Conservation (phyloP, 305 asterid species). For the Fraxinus latifolia region DNA sequence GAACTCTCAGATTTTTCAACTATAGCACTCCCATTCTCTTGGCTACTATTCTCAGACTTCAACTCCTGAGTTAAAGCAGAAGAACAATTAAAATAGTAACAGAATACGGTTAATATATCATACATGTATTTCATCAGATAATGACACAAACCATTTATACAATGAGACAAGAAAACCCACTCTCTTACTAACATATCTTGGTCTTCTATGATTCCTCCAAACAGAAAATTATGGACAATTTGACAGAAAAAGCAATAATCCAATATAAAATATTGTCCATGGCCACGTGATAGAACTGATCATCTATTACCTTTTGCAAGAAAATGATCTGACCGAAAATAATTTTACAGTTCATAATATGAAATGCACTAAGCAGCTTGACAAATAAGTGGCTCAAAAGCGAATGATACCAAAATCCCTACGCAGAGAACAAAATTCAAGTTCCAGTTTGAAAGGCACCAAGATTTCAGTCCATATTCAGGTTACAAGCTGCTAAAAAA, state of each 20-base stretch:
- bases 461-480: background rate
- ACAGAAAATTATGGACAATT: background rate
- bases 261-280: background rate
- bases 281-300: background rate
- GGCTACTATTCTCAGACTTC: constrained; percentile 37
- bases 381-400: background rate
- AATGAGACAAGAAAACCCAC: background rate
- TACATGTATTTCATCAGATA: background rate
- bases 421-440: background rate
- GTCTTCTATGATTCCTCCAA: background rate
- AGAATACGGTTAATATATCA: background rate
- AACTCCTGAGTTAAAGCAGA: constrained; percentile 41
- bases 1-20: constrained; percentile 49
- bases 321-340: background rate
- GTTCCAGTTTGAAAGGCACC: background rate
- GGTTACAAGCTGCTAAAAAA: background rate
- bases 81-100: constrained; percentile 4
- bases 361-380: background rate
- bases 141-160: background rate
- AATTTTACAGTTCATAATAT: background rate
- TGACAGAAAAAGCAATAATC: background rate
- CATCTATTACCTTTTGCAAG: background rate
- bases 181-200: background rate
- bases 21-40: constrained; percentile 44
- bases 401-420: constrained; percentile 1